A percentile compares a stretch with the other conserved stretches of the same genome.
Conservation (phyloP, 1,284 basidiomycete genomes). For the Cystobasidium pallidum region DNA sequence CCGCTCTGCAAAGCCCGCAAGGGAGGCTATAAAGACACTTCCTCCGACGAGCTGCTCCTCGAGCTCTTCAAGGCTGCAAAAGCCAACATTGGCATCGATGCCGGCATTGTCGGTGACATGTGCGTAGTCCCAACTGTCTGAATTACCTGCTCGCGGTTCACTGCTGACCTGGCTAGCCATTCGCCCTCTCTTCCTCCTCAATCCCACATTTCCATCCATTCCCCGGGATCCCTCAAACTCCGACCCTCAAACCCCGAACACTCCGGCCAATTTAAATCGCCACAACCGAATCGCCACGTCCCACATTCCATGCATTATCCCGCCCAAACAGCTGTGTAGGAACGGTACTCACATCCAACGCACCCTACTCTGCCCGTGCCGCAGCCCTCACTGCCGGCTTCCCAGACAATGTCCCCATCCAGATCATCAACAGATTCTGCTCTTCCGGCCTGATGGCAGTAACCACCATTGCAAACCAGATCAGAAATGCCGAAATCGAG, state of each 20-base stretch:
- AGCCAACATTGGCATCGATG: conserved; percentile 39
- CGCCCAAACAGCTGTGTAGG: conserved; percentile 64
- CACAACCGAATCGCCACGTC: too few relatives aligned
- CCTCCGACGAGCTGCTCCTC: conserved; percentile 73
- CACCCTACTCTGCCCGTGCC: conserved; percentile 64
- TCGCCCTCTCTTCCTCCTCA: neutral
- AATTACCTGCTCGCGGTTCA: neutral
- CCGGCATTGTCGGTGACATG: conserved; percentile 68
- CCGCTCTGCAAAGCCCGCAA: conserved; percentile 72
- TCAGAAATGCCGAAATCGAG: conserved; percentile 78
- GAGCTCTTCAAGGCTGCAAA: conserved; percentile 69
- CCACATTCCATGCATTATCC: neutral
- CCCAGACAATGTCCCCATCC: conserved; percentile 73
- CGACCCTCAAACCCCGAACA: neutral
- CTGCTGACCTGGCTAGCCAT: neutral
- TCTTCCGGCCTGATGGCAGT: conserved; percentile 58
- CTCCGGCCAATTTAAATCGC: neutral
- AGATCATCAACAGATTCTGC: conserved; percentile 68
- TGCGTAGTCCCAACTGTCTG: neutral
- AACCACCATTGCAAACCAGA: conserved; percentile 74
- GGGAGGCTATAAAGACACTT: conserved; percentile 74
- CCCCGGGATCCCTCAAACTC: too few relatives aligned
- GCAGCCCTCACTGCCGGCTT: conserved; percentile 82
- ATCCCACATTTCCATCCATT: too few relatives aligned
- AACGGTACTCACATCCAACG: conserved; percentile 51